phyloP scores from a whole-genome alignment of 1,284 basidiomycete genomes.

The Sporisorium reilianum region DNA sequence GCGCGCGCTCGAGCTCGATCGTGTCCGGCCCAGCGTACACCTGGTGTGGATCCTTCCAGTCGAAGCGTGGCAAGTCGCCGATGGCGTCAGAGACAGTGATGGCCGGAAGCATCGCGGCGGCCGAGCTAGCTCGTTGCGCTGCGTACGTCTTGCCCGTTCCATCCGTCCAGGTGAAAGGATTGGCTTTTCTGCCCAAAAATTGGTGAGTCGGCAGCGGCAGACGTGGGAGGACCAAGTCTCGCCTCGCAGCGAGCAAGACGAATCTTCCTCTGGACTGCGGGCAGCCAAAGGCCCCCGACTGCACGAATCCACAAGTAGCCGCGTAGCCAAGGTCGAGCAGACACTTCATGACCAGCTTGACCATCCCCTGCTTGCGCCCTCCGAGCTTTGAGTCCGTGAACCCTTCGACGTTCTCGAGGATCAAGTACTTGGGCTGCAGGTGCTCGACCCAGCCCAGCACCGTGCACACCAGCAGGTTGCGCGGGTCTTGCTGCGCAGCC shows the following conservation, averaged over 20 bases:
- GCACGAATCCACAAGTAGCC: constrained; percentile 20
- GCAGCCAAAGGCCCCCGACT: constrained; percentile 33
- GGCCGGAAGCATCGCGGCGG: constrained; percentile 14
- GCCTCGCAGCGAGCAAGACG: constrained; percentile 23
- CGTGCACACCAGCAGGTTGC: constrained; percentile 34
- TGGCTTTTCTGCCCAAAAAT: constrained; percentile 17
- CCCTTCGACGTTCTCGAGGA: constrained; percentile 45
- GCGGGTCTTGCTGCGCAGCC: constrained; percentile 22
- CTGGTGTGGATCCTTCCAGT: constrained; percentile 43
- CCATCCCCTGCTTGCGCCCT: constrained; percentile 19
- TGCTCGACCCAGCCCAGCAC: constrained; percentile 43
- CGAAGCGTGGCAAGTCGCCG: constrained; percentile 31
- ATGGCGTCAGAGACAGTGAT: constrained; percentile 28
- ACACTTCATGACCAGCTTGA: constrained; percentile 23
- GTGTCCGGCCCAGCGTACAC: constrained; percentile 22
- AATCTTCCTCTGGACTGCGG: constrained; percentile 33
- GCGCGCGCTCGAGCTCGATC: constrained; percentile 16
- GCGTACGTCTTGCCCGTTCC: neutral
- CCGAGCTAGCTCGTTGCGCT: neutral
- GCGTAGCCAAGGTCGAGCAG: constrained; percentile 37
- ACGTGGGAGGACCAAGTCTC: constrained; percentile 12
- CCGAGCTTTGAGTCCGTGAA: constrained; percentile 27
- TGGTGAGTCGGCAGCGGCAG: constrained; percentile 31
- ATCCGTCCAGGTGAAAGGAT: constrained; percentile 20
- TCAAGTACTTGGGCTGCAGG: constrained; percentile 20